Evolutionary conservation across 2,329 filamentous ascomycete species (phyloP), one percentile per base, ranked within the genome.

Genomic region (Bipolaris bicolor): DNA sequence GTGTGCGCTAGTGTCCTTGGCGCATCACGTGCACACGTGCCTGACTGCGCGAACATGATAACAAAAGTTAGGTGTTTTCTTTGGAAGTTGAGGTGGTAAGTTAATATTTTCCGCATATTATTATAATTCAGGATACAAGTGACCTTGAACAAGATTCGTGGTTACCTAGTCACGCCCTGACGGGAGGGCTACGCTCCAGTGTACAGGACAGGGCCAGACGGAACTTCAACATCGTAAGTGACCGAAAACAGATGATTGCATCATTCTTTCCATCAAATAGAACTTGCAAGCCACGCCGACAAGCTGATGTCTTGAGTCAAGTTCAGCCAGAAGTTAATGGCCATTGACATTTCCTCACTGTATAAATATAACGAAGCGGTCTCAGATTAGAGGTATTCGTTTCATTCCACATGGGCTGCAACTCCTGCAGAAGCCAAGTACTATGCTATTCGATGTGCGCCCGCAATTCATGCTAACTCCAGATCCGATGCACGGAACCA

Each of bases 1-100:
- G 59, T 57, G 60, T 34, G 54, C 53, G 57, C 60, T 58, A 53
- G 46, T 24, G 20, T 26, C 6, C 54, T 53, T 52, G 48, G 58
- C 40, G 18, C 2, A 5, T 56, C 57, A 59, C 61, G 60, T 61
- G 60, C 53, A 20, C 13, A 20, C 20, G 39, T 18, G 13, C 37
- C n/a, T 16, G 13, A 7, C n/a, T 22, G 11, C 2, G 29, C 9
- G 43, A 31, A 20, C n/a, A 20, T 13, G 13, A 13, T 3, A 41
- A 43, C 22, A 15, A 15, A n/a, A 22, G 20, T 15, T 24, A 13
- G 11, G 11, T 26, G 7, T 11, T 26, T 20, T 22, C 6, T 29
- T 29, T 15, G 18, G 6, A 10, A 45, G 9, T 20, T 20, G 20
- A 2, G 18, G 34, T 36, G 5, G 7, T 33, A 33, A 20, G 29